Percentiles rank a stretch among this genome's conserved stretches.
phyloP scores from a whole-genome alignment of 2,329 filamentous ascomycete genomes.

The Colletotrichum sidae region DNA sequence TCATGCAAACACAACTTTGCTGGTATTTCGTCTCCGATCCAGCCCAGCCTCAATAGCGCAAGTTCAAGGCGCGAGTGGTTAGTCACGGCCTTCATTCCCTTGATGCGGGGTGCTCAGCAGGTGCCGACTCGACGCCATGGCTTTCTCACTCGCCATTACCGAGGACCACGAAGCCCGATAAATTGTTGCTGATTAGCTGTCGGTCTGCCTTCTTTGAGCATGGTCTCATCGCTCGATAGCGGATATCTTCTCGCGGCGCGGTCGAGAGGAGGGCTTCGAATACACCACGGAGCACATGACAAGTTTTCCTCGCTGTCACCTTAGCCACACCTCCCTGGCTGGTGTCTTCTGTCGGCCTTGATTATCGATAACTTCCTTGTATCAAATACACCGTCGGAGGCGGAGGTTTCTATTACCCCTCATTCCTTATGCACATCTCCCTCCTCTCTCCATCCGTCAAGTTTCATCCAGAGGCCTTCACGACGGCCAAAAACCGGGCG shows the following conservation, averaged over 20 bases:
- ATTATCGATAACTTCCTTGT: conserved; percentile 8
- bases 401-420: not conserved
- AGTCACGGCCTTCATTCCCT: too few relatives aligned
- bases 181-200: too few relatives aligned
- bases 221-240: not conserved
- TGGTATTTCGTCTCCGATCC: not conserved
- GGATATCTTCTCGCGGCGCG: conserved; percentile 13
- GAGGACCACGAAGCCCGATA: too few relatives aligned
- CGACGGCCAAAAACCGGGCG: not conserved
- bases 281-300: conserved; percentile 13
- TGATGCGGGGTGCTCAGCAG: too few relatives aligned
- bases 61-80: too few relatives aligned
- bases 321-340: conserved; percentile 16
- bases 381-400: conserved; percentile 5
- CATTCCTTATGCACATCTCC: not conserved
- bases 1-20: not conserved
- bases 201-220: conserved; percentile 1
- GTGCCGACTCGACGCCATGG: too few relatives aligned
- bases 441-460: conserved; percentile 11
- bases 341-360: conserved; percentile 7
- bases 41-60: not conserved
- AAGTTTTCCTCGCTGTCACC: conserved; percentile 21
- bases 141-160: too few relatives aligned
- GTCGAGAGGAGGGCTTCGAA: conserved; percentile 20
- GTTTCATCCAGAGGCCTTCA: conserved; percentile 20